Evolutionary conservation across 2,329 filamentous ascomycete genomes (phyloP), one percentile per base, ranked within the genome.

Genomic region (Beauveria varroae): DNA sequence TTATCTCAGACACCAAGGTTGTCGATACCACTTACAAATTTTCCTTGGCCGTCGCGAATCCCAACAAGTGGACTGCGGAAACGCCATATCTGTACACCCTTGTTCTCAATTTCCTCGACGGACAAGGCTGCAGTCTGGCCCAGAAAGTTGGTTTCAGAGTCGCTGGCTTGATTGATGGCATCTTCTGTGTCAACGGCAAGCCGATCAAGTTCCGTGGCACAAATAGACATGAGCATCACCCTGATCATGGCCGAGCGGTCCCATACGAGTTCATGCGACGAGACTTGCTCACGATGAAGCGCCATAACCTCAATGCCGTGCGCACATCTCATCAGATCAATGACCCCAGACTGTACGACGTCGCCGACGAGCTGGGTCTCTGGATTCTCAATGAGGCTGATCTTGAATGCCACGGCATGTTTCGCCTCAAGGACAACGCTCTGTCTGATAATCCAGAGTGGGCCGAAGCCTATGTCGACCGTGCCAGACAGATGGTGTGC

Each of bases 201-300:
- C 79, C 84, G 0, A 79, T 90, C 60, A 81, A 87, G 16, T 78
- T 91, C 65, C 82, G 85, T 18, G 88, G 88, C 2, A 85, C 86
- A 6, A 90, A 90, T 67, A 79, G 87, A 40, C 88, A 90, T 65
- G 88, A 91, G 62, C 86, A 90, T 64, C 84, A 89, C 66, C 82
- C 86, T 0, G 74, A 79, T 61, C 80, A 79, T 5, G 86, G 87
- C 0, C 81, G 86, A 0, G 79, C 85, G 0, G 83, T 89, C 1
- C 85, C 85, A 0, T 79, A 81, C 30, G 79, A 82, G 0, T 84
- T 81, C n/a, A 79, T 90, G 66, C 77, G 80, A 58, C 72, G 76
- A 1, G 87, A 90, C 64, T 75, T 90, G 3, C 64, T 86, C 2
- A 73, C 80, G 4, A 90, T 90, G 86, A 90, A 89, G 69, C 74